Evolutionary conservation across 805 yeast genomes (phyloP).

Genomic region (Monosporozyma yasuniensis): DNA sequence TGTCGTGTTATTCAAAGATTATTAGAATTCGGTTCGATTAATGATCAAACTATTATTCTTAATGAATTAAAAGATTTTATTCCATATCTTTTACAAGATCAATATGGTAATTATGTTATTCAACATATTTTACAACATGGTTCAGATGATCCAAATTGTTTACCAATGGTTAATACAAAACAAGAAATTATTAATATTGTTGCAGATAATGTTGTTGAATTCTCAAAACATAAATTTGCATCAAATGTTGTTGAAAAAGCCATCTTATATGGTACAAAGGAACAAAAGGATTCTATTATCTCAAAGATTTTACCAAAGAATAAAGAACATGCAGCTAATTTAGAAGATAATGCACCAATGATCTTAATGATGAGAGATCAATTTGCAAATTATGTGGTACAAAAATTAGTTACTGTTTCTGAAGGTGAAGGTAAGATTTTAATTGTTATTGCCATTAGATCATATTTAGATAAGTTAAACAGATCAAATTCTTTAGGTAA

Average conservation of each 20-base stretch:
- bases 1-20: conserved; percentile 93
- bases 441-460: conserved; percentile 66
- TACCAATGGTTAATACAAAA: conserved; percentile 35
- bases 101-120: conserved; percentile 95
- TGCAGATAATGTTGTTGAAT: conserved; percentile 59
- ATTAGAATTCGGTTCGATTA: conserved; percentile 62
- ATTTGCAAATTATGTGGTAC: conserved; percentile 95
- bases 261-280: conserved; percentile 58
- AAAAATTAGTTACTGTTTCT: conserved; percentile 79
- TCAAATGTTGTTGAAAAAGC: conserved; percentile 96
- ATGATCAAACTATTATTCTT: conserved; percentile 60
- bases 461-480: conserved; percentile 55
- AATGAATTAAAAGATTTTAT: conserved; percentile 64
- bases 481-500: conserved; percentile 26
- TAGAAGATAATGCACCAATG: conserved; percentile 60
- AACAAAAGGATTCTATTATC: conserved; percentile 55
- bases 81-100: conserved; percentile 79
- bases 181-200: conserved; percentile 55
- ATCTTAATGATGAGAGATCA: conserved; percentile 96
- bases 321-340: conserved; percentile 34
- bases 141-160: conserved; percentile 13
- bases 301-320: conserved; percentile 57
- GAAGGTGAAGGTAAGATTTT: conserved; percentile 59
- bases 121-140: conserved; percentile 78
- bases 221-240: conserved; percentile 95